Conservation (phyloP, 116 monocot genomes). For the Zostera marina region DNA sequence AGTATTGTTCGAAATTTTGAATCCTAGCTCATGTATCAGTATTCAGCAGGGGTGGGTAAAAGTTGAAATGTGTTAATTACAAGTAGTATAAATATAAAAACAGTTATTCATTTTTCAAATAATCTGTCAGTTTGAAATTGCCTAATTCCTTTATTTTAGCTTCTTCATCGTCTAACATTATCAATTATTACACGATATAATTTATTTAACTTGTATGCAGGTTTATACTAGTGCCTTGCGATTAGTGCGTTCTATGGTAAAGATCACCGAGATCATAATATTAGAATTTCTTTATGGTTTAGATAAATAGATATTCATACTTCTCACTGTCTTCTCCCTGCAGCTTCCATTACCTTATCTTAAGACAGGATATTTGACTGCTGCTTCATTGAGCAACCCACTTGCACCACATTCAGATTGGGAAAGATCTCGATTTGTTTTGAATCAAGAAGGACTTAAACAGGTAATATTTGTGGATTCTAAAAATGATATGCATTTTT, state of each 20-base stretch:
- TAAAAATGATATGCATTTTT: not conserved
- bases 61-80: no score
- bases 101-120: no score
- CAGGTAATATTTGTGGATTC: constrained; percentile 32
- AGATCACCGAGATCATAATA: constrained; percentile 5
- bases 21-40: no score
- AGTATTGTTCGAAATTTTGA: no score
- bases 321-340: not conserved
- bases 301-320: not conserved
- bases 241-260: constrained; percentile 86
- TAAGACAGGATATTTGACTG: constrained; percentile 74
- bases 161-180: not conserved
- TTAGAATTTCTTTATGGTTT: not conserved
- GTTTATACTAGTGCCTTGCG: constrained; percentile 90
- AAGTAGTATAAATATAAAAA: no score
- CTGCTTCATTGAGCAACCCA: constrained; percentile 50
- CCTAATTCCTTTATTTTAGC: not conserved
- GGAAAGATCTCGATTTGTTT: constrained; percentile 71
- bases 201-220: constrained; percentile 30
- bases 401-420: constrained; percentile 86
- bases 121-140: not conserved
- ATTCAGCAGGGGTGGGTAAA: no score
- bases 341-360: constrained; percentile 94
- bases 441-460: constrained; percentile 83
- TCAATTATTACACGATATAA: not conserved